phyloP scores from a whole-genome alignment of 2,329 filamentous ascomycete genomes.

The Exophiala calicioides region DNA sequence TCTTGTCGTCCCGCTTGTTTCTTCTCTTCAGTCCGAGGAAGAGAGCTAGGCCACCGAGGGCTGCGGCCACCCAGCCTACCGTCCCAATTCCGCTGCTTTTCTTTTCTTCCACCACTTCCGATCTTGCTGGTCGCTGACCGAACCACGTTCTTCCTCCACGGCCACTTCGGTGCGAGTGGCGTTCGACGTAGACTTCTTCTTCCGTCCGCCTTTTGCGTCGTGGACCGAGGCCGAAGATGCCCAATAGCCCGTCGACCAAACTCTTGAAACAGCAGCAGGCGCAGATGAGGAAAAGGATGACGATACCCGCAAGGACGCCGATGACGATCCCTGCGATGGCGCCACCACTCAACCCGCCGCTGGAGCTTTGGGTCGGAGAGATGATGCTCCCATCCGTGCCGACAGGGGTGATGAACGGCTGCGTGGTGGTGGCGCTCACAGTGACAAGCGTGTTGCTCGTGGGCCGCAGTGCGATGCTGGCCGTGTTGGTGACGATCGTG shows the following conservation, averaged over 20 bases:
- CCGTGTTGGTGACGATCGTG: conserved; percentile 33
- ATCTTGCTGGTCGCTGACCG: conserved; percentile 40
- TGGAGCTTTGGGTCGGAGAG: conserved; percentile 34
- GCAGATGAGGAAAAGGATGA: conserved; percentile 48
- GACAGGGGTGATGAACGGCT: conserved; percentile 48
- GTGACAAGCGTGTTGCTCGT: conserved; percentile 47
- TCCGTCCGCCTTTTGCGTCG: conserved; percentile 35
- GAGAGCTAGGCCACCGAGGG: conserved; percentile 47
- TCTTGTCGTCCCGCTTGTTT: conserved; percentile 41
- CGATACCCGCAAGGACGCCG: conserved; percentile 47
- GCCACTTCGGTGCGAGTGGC: conserved; percentile 28
- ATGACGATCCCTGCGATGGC: conserved; percentile 56
- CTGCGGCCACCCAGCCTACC: conserved; percentile 44
- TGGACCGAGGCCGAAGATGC: conserved; percentile 45
- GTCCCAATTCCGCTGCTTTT: conserved; percentile 40
- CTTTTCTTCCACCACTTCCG: conserved; percentile 37
- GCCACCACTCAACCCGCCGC: conserved; percentile 48
- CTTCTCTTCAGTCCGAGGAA: conserved; percentile 49
- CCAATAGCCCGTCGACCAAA: conserved; percentile 42
- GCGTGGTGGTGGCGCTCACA: conserved; percentile 45
- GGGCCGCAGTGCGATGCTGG: conserved; percentile 44
- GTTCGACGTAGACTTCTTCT: conserved; percentile 44
- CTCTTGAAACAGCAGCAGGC: conserved; percentile 47
- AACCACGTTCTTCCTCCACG: conserved; percentile 41
- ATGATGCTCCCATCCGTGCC: conserved; percentile 44